phyloP scores from a whole-genome alignment of 2,329 filamentous ascomycete species.

The Xenosphaeropsis pyriputrescens region DNA sequence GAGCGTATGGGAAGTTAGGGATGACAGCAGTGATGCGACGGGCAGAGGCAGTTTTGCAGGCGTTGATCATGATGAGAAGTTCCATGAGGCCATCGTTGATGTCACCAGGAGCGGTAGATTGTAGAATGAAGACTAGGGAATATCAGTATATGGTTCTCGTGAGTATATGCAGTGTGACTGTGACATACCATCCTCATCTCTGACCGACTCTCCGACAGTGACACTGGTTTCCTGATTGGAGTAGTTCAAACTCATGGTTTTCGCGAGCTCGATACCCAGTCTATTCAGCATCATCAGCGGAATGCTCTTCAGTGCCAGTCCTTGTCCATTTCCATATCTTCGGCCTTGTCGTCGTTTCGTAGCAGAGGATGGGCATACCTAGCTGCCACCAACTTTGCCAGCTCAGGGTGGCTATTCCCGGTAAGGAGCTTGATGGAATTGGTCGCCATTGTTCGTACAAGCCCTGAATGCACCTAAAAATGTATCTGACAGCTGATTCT shows the following conservation, averaged over 20 bases:
- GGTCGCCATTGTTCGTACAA: conserved; percentile 37
- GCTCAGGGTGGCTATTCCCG: conserved; percentile 60
- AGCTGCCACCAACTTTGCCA: conserved; percentile 54
- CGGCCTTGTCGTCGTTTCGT: not conserved
- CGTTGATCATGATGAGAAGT: conserved; percentile 94
- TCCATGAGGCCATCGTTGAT: conserved; percentile 99
- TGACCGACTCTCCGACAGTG: conserved; percentile 87
- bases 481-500: too few species aligned
- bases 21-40: conserved; percentile 90
- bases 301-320: too few species aligned
- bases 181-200: conserved; percentile 72
- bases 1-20: conserved; percentile 90
- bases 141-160: not conserved
- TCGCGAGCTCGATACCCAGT: conserved; percentile 63
- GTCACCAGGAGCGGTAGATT: conserved; percentile 87
- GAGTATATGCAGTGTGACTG: not conserved
- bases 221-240: conserved; percentile 82
- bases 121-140: conserved; percentile 71
- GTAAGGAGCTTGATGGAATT: conserved; percentile 65
- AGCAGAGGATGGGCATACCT: conserved; percentile 27
- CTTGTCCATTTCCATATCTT: not conserved
- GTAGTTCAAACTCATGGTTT: conserved; percentile 70
- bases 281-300: conserved; percentile 22
- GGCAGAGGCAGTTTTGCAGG: conserved; percentile 74
- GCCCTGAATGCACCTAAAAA: too few species aligned